Percentiles rank a stretch among this genome's conserved stretches.
Evolutionary conservation across 768 basidiomycete genomes (phyloP).

Genomic region (Serendipita vermifera): DNA sequence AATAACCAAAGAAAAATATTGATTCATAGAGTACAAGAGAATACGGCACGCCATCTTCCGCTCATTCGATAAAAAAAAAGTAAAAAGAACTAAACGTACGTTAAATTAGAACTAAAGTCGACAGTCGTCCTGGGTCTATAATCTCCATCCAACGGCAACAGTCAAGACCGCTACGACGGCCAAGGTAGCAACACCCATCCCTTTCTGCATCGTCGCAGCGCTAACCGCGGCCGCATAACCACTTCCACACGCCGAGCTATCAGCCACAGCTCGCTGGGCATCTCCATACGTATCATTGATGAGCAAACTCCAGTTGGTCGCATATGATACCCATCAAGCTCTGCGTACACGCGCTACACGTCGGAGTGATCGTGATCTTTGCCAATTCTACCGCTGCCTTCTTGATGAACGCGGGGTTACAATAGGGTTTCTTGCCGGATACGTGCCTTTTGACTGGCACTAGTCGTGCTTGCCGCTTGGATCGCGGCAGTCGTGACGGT

Average conservation of each 20-base stretch:
- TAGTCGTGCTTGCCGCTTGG: background rate
- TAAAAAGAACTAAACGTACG: no score
- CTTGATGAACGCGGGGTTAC: no score
- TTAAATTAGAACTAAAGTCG: no score
- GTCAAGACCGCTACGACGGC: no score
- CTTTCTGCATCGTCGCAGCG: no score
- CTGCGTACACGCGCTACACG: constrained; percentile 55
- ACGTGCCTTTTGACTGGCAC: background rate
- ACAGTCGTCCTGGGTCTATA: no score
- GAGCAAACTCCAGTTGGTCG: background rate
- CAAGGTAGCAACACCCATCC: no score
- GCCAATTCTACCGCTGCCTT: background rate
- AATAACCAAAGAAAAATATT: no score
- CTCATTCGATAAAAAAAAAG: no score
- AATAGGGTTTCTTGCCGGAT: background rate
- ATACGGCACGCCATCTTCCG: no score
- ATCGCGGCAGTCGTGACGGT: background rate
- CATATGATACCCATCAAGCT: constrained; percentile 34
- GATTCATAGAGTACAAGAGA: no score
- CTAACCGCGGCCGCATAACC: background rate
- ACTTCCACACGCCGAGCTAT: background rate
- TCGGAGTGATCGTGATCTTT: constrained; percentile 29
- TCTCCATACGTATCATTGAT: constrained; percentile 2
- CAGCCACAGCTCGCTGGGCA: background rate
- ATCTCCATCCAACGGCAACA: no score